Evolutionary conservation across 176 grass and related monocot species (phyloP).

Genomic region (maize (Zea mays)): DNA sequence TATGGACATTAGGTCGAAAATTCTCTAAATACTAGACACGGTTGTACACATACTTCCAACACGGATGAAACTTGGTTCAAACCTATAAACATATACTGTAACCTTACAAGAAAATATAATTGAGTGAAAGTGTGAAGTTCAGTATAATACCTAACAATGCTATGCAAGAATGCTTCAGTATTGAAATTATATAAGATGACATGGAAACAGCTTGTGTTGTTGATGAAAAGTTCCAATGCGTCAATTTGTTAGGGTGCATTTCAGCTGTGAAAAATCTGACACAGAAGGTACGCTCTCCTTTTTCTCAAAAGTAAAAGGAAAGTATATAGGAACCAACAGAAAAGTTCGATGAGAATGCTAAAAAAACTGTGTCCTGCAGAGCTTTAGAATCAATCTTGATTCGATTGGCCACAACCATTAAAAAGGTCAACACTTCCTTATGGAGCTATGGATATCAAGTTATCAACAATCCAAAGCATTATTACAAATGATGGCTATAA

Average conservation of each 20-base stretch:
- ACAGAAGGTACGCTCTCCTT: neutral
- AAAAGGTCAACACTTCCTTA: neutral
- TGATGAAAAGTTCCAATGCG: neutral
- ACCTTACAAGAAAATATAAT: slow-evolving; percentile 12
- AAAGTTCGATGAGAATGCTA: slow-evolving; percentile 28
- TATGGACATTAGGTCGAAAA: neutral
- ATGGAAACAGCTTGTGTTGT: neutral
- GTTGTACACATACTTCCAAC: neutral
- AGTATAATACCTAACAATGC: neutral
- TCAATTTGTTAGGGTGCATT: neutral
- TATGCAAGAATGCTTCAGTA: slow-evolving; percentile 5
- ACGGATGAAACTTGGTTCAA: slow-evolving; percentile 10
- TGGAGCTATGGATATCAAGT: neutral
- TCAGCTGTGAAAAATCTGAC: slow-evolving; percentile 15
- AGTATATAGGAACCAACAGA: slow-evolving; percentile 7
- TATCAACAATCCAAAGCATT: neutral
- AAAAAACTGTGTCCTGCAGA: neutral
- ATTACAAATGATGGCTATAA: neutral
- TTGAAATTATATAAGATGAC: neutral
- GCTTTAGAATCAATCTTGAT: neutral
- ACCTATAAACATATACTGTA: neutral
- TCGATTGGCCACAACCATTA: neutral
- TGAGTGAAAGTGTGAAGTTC: neutral
- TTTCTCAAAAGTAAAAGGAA: slow-evolving; percentile 1
- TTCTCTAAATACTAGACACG: slow-evolving; percentile 17